Evolutionary conservation across 2,329 filamentous ascomycete genomes (phyloP), one percentile per base, ranked within the genome.

Genomic region (Fusarium coffeatum): DNA sequence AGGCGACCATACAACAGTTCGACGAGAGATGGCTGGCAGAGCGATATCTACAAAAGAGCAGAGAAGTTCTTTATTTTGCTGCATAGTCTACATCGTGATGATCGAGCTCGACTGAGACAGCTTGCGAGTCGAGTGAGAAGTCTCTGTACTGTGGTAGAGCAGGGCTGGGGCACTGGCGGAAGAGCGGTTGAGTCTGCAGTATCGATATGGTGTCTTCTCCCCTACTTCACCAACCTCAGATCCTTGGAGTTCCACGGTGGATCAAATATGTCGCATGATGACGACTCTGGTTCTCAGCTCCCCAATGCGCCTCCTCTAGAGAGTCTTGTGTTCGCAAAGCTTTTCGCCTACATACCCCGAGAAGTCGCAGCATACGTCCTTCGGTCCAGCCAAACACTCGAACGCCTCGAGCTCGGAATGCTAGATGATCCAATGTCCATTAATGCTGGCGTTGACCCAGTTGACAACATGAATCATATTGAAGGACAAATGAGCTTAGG

Each of bases 331-430:
- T 64, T 59, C n/a, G 60, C 49, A 8, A 74, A 64, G 12, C 45
- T 74, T 8, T 63, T 47, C 27, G 64, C 22, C 2, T 71, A 71
- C 6, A 49, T 74, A 8, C 69, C 71, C 0, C 54, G 28, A 11
- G 2, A 12, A 3, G 28, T 64, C 37, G 25, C 40, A 5, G 6
- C 28, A 5, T 74, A 64, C 41, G 10, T 71, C 12, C 59, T 69
- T 1, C 22, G 23, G n/a, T 66, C 66, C 3, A 41, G 28, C 3
- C 1, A 8, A 1, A 59, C 32, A 1, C 51, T 73, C 0, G 45
- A 73, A 5, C 47, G 59, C 1, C 5, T 74, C 2, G 71, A 74
- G 10, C 59, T 74, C 5, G 69, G 64, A 2, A 30, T 74, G 12
- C 12, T 74, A 1, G 59, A 67, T n/a, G 15, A 11, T 4, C 69